Base-by-base conservation (phyloP, 805 yeast species). In the Myxozyma udenii region DNA sequence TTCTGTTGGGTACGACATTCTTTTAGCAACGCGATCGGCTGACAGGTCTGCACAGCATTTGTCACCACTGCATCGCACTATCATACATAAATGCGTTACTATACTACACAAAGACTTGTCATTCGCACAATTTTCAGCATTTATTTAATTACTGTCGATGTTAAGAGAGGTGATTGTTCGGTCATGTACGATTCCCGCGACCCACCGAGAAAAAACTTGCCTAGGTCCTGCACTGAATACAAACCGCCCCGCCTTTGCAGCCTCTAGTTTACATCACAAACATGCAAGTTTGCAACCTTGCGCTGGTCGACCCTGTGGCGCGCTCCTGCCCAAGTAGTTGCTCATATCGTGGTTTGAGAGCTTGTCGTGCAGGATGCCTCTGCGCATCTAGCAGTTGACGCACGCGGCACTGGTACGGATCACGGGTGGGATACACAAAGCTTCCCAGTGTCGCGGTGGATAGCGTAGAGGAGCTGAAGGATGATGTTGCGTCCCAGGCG, bases 191-290 rank as follows among this genome's bases (percentile, higher is more conserved):
- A n/a, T n/a, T n/a, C n/a, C n/a, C n/a, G n/a, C n/a, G n/a, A n/a
- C n/a, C n/a, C n/a, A n/a, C n/a, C n/a, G n/a, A n/a, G n/a, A n/a
- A n/a, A n/a, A n/a, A n/a, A n/a, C n/a, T n/a, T n/a, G n/a, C n/a
- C n/a, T n/a, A n/a, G n/a, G n/a, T n/a, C n/a, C n/a, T n/a, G n/a
- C n/a, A n/a, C n/a, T n/a, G 39, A 46, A 18, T 48, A 48, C 11
- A 48, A 52, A 11, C 56, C 56, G 4, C n/a, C n/a, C n/a, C 50
- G 48, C 44, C 40, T 52, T 33, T 48, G 44, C 16, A 41, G 35
- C n/a, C 47, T 40, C 32, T 52, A 52, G 12, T 44, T 30, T 12
- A 19, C 42, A 21, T 19, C 42, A 21, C 41, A 32, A 18, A 36
- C 40, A 18, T 36, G 12, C 21, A n/a, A 7, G 18, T 36, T 9